Evolutionary conservation across 1,284 basidiomycete species (phyloP), one percentile per base, ranked within the genome.

Genomic region (Ustilago nuda): DNA sequence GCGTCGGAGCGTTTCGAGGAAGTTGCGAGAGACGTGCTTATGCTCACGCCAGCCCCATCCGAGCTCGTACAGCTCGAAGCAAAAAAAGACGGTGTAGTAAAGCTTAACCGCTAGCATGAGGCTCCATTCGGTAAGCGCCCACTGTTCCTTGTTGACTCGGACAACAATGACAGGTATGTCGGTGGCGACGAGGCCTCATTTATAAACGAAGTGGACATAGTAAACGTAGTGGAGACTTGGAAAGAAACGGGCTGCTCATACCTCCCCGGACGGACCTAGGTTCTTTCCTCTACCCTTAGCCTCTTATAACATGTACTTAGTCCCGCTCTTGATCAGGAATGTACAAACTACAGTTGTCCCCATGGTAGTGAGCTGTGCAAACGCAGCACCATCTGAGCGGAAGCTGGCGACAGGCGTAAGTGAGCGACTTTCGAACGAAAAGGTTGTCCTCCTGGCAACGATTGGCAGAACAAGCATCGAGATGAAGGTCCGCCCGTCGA

Each of bases 1-100:
- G 33, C 53, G 46, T 17, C 46, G 37, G 35, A 72, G 64, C 27
- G 65, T 63, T 13, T 55, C 56, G 19, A 72, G 45, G 33, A 72
- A 62, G 46, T 43, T 61, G 35, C 60, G 51, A 33, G 56, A 59
- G 51, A 72, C 57, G 23, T 61, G 61, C 58, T 72, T 72, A 36
- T 60, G 60, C 35, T 72, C 59, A 7, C 70, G 63, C 70, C 70
- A 72, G 6, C 70, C 70, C 70, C 70, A 72, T 35, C 70, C 70
- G 6, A 72, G 61, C 59, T 60, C 53, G 36, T 67, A 66, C 5
- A 72, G 60, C 51, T 72, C 67, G 60, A 53, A 9, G 39, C 54
- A 56, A 17, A 72, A 72, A 57, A 72, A 63, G 3, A 27, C 35
- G 41, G 65, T 72, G 50, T 65, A 72, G 56, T 72, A 72, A 9